Conservation (phyloP, 108 stramenopile genomes). For the Fistulifera pelliculosa region DNA sequence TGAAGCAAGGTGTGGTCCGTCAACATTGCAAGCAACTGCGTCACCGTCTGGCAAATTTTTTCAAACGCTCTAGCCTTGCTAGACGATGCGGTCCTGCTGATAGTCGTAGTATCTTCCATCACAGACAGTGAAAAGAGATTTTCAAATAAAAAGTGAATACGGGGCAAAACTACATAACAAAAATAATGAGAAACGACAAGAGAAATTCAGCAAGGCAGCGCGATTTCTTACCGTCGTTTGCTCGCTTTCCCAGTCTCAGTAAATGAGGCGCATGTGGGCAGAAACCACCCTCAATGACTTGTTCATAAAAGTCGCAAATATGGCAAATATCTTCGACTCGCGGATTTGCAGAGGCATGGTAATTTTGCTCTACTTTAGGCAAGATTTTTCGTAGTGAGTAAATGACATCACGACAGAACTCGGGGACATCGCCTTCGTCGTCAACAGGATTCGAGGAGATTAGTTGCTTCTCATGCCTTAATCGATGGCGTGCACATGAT, state of each 20-base stretch:
- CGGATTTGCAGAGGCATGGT: constrained; percentile 3
- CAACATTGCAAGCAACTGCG: constrained; percentile 7
- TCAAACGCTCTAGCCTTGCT: constrained; percentile 1
- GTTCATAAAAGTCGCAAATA: constrained; percentile 60
- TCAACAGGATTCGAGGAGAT: no score
- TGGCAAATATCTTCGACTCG: constrained; percentile 28
- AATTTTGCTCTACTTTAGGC: constrained; percentile 4
- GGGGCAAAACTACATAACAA: constrained; percentile 2
- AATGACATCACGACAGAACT: constrained; percentile 1
- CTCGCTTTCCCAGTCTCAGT: constrained; percentile 19
- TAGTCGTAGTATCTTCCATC: background rate
- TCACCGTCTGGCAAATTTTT: constrained; percentile 2
- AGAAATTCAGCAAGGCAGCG: background rate
- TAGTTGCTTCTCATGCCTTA: no score
- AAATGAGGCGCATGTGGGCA: constrained; percentile 55
- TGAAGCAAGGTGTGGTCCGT: background rate
- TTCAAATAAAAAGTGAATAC: constrained; percentile 3
- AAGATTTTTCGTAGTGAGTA: background rate
- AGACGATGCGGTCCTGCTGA: no score
- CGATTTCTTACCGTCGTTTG: constrained; percentile 16
- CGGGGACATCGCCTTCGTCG: no score
- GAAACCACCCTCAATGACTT: constrained; percentile 44
- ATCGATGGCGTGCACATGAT: no score
- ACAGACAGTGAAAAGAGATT: constrained; percentile 4
- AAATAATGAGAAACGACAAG: background rate